Percentiles rank a stretch among this genome's conserved stretches.
These are phyloP conservation scores for Dictyostelium capitatum DNA, from an alignment of 78 protist species.

Conservation along the genomic window DNA sequence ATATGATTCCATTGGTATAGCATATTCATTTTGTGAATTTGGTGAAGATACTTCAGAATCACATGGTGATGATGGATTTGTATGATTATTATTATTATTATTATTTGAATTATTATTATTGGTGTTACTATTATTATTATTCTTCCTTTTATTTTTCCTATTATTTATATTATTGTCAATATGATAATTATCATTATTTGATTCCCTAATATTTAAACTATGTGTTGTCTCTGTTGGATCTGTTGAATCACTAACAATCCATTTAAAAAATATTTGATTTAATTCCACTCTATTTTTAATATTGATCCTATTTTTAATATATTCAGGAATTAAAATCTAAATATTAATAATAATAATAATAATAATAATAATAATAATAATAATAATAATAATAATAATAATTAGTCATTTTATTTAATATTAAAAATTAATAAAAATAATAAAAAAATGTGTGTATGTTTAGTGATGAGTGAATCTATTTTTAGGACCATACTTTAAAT, in stretches of 20 bases:
- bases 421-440: too few species aligned
- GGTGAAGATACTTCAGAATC: neutral
- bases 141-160: neutral
- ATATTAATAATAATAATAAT: too few species aligned
- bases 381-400: too few species aligned
- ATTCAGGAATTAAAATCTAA: neutral
- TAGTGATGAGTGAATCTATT: too few species aligned
- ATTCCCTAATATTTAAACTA: neutral
- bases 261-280: neutral
- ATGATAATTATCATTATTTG: neutral
- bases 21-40: neutral
- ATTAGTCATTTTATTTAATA: too few species aligned
- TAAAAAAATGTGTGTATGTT: too few species aligned
- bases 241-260: neutral
- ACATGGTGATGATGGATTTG: neutral
- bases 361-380: too few species aligned
- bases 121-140: neutral
- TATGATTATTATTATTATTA: constrained; percentile 4
- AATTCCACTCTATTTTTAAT: neutral
- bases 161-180: neutral
- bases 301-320: neutral
- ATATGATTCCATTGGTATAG: neutral
- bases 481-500: too few species aligned
- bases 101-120: constrained; percentile 13
- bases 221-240: neutral